phyloP scores from a whole-genome alignment of 1,139 yeast species.

The Zygoascus meyerae region DNA sequence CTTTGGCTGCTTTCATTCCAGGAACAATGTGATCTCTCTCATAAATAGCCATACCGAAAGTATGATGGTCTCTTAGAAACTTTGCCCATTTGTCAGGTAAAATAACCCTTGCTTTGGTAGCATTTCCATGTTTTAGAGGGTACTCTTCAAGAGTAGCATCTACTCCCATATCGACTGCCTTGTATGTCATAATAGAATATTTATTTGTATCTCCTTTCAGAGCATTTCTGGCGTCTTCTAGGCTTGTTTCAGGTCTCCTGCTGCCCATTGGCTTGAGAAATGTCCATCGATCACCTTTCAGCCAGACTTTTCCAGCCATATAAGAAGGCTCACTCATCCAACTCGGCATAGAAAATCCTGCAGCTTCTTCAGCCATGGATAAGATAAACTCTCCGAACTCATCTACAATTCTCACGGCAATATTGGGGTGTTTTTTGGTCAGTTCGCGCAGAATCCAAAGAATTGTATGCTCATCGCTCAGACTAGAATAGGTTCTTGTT shows the following conservation, averaged over 20 bases:
- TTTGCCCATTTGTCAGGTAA: slow-evolving; percentile 1
- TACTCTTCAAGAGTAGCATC: background rate
- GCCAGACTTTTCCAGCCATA: slow-evolving; percentile 4
- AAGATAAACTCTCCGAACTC: slow-evolving; percentile 53
- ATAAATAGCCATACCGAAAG: slow-evolving; percentile 3
- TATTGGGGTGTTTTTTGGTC: slow-evolving; percentile 32
- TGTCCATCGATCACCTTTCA: background rate
- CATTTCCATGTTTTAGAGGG: slow-evolving; percentile 4
- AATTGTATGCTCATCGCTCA: slow-evolving; percentile 45
- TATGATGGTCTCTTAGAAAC: background rate
- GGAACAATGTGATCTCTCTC: background rate
- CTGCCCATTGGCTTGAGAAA: background rate
- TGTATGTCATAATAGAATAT: too few species aligned
- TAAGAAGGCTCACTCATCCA: background rate
- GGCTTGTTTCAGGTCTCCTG: too few species aligned
- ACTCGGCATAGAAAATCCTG: slow-evolving; percentile 41
- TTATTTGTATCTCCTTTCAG: too few species aligned
- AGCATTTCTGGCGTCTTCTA: too few species aligned
- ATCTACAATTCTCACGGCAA: slow-evolving; percentile 47
- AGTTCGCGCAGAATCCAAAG: slow-evolving; percentile 39
- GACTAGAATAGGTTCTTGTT: slow-evolving; percentile 40
- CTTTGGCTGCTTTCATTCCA: background rate
- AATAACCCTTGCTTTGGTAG: background rate
- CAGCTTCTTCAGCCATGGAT: slow-evolving; percentile 41
- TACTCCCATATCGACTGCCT: too few species aligned